A percentile compares a stretch with the other conserved stretches of the same genome.
phyloP scores from a whole-genome alignment of 257 asterid genomes.

The Scutellaria baicalensis region DNA sequence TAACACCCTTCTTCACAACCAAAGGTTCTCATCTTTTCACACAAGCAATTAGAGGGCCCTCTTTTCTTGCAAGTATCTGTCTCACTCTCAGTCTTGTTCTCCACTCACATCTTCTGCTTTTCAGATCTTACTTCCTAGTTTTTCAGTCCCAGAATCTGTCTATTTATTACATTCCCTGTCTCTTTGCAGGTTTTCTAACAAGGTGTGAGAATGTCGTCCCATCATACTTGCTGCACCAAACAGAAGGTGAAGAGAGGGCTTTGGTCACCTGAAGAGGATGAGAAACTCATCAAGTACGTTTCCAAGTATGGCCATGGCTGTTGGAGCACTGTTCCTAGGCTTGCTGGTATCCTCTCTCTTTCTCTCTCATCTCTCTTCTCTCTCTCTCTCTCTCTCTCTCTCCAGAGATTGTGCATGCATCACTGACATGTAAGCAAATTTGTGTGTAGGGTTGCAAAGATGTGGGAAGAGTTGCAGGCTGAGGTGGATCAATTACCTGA shows the following conservation, averaged over 20 bases:
- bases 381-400: not conserved
- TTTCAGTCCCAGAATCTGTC: not conserved
- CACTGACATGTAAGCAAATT: not conserved
- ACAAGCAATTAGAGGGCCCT: no score
- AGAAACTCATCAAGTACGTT: conserved; percentile 23
- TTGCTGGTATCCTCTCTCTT: conserved; percentile 22
- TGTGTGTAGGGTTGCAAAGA: conserved; percentile 50
- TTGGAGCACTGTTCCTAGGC: conserved; percentile 33
- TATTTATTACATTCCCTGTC: not conserved
- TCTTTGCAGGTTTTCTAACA: not conserved
- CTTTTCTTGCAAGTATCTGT: not conserved
- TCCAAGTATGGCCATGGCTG: conserved; percentile 25
- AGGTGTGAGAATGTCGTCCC: not conserved
- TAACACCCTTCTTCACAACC: not conserved
- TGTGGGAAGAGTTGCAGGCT: conserved; percentile 88
- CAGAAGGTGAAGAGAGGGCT: conserved; percentile 32
- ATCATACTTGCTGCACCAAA: conserved; percentile 31
- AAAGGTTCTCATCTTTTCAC: conserved; percentile 1
- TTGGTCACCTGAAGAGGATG: conserved; percentile 42
- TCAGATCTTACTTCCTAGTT: not conserved
- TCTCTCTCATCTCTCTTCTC: not conserved
- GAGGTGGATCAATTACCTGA: conserved; percentile 78
- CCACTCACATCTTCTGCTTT: conserved; percentile 10
- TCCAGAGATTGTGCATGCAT: not conserved
- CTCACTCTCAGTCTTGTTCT: not conserved